Percentiles rank a stretch among this genome's conserved stretches.
phyloP scores from a whole-genome alignment of 2,329 filamentous ascomycete genomes.

The Fusarium torulosum region DNA sequence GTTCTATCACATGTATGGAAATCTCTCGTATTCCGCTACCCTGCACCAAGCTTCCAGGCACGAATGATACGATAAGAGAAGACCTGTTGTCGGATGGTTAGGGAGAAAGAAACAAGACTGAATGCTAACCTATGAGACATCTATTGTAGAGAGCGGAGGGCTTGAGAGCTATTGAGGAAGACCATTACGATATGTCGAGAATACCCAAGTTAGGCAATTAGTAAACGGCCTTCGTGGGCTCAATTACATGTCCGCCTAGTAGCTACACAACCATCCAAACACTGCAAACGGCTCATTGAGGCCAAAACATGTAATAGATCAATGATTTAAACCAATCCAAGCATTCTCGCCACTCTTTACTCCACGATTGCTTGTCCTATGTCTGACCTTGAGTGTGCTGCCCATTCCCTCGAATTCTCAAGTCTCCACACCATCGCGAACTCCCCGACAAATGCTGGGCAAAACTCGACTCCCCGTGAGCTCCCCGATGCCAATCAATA shows the following conservation, averaged over 20 bases:
- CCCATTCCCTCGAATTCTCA: background rate
- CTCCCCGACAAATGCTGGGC: conserved; percentile 22
- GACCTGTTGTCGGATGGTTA: background rate
- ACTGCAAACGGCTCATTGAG: background rate
- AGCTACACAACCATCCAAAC: background rate
- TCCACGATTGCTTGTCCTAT: background rate
- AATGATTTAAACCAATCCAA: background rate
- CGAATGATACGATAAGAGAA: background rate
- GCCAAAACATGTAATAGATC: background rate
- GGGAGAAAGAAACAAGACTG: no score
- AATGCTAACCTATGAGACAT: no score
- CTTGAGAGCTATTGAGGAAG: no score
- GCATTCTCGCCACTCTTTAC: background rate
- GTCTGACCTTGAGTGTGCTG: background rate
- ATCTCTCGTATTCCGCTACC: background rate
- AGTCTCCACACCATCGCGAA: conserved; percentile 18
- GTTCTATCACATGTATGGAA: no score
- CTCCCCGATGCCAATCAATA: conserved; percentile 27
- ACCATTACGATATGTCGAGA: no score
- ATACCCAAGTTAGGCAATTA: no score
- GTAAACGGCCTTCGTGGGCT: no score
- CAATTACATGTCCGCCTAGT: no score
- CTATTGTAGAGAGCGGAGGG: no score
- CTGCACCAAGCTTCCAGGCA: background rate
- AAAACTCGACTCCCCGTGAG: conserved; percentile 23